Conservation (phyloP, 2,329 filamentous ascomycete species). For the Aciculosporium take region DNA sequence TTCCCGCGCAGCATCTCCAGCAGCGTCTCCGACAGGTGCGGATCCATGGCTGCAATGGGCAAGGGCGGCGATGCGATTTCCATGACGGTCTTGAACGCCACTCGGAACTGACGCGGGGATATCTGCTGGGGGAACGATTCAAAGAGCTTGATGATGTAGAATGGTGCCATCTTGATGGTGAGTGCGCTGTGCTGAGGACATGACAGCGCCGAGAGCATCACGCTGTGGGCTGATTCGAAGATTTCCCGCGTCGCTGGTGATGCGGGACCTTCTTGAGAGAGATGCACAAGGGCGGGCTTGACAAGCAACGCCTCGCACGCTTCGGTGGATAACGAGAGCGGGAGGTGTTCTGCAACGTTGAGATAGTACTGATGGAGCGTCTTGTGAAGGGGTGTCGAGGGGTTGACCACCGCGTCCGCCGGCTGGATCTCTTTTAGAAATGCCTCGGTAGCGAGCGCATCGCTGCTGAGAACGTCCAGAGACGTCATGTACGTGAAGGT, state of each 20-base stretch:
- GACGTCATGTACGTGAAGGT: constrained; percentile 70
- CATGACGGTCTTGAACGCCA: constrained; percentile 76
- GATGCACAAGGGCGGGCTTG: constrained; percentile 59
- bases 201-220: constrained; percentile 66
- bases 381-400: constrained; percentile 37
- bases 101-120: constrained; percentile 70
- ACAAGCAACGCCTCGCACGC: constrained; percentile 61
- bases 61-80: constrained; percentile 71
- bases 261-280: constrained; percentile 33
- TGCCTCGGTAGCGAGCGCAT: constrained; percentile 47
- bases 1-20: constrained; percentile 62
- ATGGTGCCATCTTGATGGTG: constrained; percentile 58
- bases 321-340: constrained; percentile 49
- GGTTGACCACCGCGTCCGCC: constrained; percentile 17
- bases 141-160: constrained; percentile 73
- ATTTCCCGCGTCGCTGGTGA: constrained; percentile 38
- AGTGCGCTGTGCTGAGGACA: constrained; percentile 63
- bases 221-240: constrained; percentile 81
- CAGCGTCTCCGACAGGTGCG: constrained; percentile 64
- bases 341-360: constrained; percentile 73
- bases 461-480: constrained; percentile 66
- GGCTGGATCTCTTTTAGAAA: constrained; percentile 51
- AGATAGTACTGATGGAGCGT: constrained; percentile 79
- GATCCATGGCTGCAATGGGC: constrained; percentile 55
- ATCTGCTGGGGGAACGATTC: constrained; percentile 65